Evolutionary conservation across 2,329 filamentous ascomycete species (phyloP), one percentile per base, ranked within the genome.

Genomic region (Trichoderma sp.): DNA sequence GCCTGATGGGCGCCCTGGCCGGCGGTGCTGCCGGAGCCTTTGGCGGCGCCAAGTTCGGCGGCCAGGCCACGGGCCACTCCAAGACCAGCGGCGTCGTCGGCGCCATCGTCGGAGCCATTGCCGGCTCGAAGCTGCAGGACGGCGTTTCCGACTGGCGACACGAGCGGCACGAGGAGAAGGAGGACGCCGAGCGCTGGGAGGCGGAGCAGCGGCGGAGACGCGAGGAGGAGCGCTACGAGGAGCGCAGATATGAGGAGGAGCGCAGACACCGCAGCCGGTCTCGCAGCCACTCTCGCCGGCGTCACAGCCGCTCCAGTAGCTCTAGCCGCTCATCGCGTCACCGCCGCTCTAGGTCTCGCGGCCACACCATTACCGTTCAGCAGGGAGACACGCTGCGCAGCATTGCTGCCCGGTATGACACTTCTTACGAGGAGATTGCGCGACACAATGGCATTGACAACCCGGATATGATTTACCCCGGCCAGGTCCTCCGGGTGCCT

Each of bases 401-500:
- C 21, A 83, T 83, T 37, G 81, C 77, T 4, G 72, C 70, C 13
- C 75, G 75, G 2, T 77, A 77, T 61, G 74, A 75, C 62, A 73
- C 73, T 59, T 76, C 74, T 19, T 82, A 77, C 43, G 79, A 83
- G 40, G 81, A 82, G 29, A 77, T 83, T 47, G 80, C 79, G 11
- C 73, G 78, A 24, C 75, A 74, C 40, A 83, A 83, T 72, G 76
- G 76, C 71, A 79, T 83, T 68, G 55, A 72, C 67, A 82, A 83
- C 72, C 79, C 81, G 6, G 81, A 83, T 55, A 69, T 81, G 74
- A 83, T 83, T 70, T 81, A 81, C 70, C 81, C 81, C 0, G 81
- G 81, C 2, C 81, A 83, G 74, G 76, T 75, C 2, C 75, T 83
- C 2, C 74, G 78, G 65, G 69, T 83, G 0, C 80, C 81, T 10